Percentiles rank a stretch among this genome's conserved stretches.
These are phyloP conservation scores for Entomortierella beljakovae DNA, from an alignment of 192 early-diverging fungal genomes.

Conservation along the genomic window DNA sequence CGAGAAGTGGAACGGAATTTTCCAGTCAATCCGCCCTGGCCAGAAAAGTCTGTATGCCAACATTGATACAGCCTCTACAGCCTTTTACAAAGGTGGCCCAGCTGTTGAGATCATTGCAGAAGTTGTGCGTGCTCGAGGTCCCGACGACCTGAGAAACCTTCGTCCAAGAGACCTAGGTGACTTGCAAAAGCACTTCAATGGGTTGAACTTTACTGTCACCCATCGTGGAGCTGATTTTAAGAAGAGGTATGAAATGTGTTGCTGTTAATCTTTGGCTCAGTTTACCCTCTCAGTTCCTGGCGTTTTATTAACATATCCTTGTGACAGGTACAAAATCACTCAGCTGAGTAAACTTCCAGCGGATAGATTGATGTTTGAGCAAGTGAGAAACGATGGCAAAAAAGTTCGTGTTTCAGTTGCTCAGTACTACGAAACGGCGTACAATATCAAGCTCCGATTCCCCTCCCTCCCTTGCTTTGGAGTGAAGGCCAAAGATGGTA, in stretches of 20 bases:
- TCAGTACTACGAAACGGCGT: constrained; percentile 79
- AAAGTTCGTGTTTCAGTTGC: constrained; percentile 65
- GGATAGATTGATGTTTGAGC: constrained; percentile 75
- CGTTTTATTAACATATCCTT: neutral
- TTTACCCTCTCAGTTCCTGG: too few relatives aligned
- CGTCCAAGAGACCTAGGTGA: neutral
- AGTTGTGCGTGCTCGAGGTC: neutral
- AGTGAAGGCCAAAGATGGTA: constrained; percentile 57
- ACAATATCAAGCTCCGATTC: constrained; percentile 75
- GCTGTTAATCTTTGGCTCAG: too few relatives aligned
- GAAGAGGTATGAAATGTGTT: constrained; percentile 36
- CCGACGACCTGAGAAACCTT: constrained; percentile 49
- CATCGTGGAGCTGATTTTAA: constrained; percentile 65
- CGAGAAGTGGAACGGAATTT: constrained; percentile 88
- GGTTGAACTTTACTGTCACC: constrained; percentile 56
- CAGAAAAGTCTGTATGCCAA: constrained; percentile 66
- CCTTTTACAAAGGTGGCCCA: constrained; percentile 65
- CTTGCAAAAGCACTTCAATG: constrained; percentile 50
- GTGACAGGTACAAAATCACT: constrained; percentile 68
- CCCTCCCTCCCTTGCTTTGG: constrained; percentile 85
- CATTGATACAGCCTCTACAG: constrained; percentile 65
- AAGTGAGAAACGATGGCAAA: constrained; percentile 57
- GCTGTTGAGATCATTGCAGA: constrained; percentile 69
- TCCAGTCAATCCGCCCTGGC: constrained; percentile 80
- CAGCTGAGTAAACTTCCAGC: constrained; percentile 71